Evolutionary conservation across 345 rosid genomes (phyloP).

Genomic region (Physaria fendleri): DNA sequence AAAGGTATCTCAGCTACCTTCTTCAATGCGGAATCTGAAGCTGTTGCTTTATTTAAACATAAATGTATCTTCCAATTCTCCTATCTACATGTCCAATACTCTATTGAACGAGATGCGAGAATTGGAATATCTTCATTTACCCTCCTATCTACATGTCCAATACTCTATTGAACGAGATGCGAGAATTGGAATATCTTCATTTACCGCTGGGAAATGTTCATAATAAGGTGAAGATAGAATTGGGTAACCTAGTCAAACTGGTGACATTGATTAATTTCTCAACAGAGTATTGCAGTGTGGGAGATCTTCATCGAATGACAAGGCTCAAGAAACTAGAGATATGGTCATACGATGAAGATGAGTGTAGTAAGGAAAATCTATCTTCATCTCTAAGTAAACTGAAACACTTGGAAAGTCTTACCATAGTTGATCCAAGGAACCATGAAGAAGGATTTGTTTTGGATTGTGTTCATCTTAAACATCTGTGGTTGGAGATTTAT

Average conservation of each 20-base stretch:
- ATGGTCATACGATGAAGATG: rapidly evolving
- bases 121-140: not conserved
- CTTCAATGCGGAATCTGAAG: constrained; percentile 9
- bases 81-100: not conserved
- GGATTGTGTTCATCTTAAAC: no score
- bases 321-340: not conserved
- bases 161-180: no score
- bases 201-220: not conserved
- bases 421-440: no score
- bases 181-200: no score
- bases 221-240: not conserved
- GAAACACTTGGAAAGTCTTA: not conserved
- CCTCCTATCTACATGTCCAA: no score
- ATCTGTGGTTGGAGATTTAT: no score
- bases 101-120: constrained; percentile 3
- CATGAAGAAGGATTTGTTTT: no score
- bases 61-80: not conserved
- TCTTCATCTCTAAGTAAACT: not conserved
- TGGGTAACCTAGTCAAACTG: not conserved
- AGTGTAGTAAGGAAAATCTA: not conserved
- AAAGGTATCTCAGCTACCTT: not conserved
- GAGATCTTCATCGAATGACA: not conserved
- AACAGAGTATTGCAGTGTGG: not conserved
- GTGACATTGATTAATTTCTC: not conserved
- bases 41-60: constrained; percentile 1